phyloP scores from a whole-genome alignment of 176 grass and related monocot genomes.

The Avena eriantha region DNA sequence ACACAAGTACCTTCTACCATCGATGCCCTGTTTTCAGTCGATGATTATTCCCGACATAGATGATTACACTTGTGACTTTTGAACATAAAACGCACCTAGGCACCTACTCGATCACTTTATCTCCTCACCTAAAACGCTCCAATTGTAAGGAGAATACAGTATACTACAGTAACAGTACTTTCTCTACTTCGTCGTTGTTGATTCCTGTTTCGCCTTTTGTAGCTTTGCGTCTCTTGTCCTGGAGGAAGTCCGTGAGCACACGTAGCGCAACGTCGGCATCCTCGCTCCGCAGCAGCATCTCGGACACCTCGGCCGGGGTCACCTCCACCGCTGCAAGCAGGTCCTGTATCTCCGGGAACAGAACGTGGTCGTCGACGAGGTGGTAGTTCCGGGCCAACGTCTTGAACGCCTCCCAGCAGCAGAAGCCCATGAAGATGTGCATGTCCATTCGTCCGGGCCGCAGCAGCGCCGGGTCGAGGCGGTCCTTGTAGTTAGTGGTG shows the following conservation, averaged over 20 bases:
- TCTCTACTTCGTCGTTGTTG: constrained; percentile 13
- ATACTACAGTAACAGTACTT: neutral
- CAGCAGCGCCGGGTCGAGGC: constrained; percentile 76
- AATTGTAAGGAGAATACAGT: too few relatives aligned
- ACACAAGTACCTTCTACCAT: too few relatives aligned
- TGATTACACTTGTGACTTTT: neutral
- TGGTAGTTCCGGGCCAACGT: constrained; percentile 41
- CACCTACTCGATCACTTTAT: neutral
- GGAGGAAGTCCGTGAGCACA: constrained; percentile 41
- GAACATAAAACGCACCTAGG: too few relatives aligned
- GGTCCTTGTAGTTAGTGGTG: constrained; percentile 88
- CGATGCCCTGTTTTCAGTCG: neutral
- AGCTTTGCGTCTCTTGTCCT: neutral
- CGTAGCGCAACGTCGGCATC: constrained; percentile 7
- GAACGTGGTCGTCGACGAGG: constrained; percentile 41
- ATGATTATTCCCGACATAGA: constrained; percentile 1
- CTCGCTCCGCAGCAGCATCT: constrained; percentile 45
- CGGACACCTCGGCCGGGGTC: constrained; percentile 41
- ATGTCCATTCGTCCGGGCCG: constrained; percentile 87
- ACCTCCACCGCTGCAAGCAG: constrained; percentile 19
- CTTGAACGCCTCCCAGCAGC: constrained; percentile 50
- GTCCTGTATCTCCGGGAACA: constrained; percentile 30
- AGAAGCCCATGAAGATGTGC: constrained; percentile 69
- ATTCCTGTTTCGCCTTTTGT: neutral
- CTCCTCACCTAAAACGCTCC: neutral